Evolutionary conservation across 1,139 yeast genomes (phyloP), one percentile per base, ranked within the genome.

Genomic region (Geotrichum citri-aurantii): DNA sequence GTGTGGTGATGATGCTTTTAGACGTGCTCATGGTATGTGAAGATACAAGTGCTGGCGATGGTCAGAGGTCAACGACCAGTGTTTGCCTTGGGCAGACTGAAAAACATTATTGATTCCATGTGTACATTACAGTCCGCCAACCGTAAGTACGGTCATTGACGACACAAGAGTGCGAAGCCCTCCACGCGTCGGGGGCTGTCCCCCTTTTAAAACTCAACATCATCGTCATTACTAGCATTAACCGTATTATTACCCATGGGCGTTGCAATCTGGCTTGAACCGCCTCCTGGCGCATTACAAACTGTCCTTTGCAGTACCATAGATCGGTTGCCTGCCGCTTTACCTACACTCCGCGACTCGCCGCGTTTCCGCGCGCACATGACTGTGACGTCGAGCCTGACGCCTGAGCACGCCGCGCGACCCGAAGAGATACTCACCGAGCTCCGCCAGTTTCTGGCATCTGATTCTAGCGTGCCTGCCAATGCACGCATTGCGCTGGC

Each of bases 1-100:
- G 64, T 29, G 48, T 53, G 17, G 65, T 60, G 10, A 62, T 55
- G 51, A 62, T 21, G 17, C 24, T 27, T 37, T 47, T 33, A 47
- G 56, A 33, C 19, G 46, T n/a, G 33, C 44, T 44, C 55, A 52
- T 52, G 33, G 47, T 31, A n/a, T 3, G 10, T 24, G 14, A 42
- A 49, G 1, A n/a, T 24, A 19, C 19, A 8, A 24, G 19, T 37
- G 44, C 17, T 37, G 5, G 44, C 10, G 2, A 3, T n/a, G 8
- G 44, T 11, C 21, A 37, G 8, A 8, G 19, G 21, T 37, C 44
- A n/a, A n/a, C 19, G 44, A 37, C 44, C 44, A 19, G 44, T 19
- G 2, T 19, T 37, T 17, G 21, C 17, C 17, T 2, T 17, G 44
- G 44, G 17, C 19, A 17, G 19, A 17, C 17, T 2, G 19, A 37